Evolutionary conservation across 345 rosid species (phyloP), one percentile per base, ranked within the genome.

Genomic region (Gossypium bickii): DNA sequence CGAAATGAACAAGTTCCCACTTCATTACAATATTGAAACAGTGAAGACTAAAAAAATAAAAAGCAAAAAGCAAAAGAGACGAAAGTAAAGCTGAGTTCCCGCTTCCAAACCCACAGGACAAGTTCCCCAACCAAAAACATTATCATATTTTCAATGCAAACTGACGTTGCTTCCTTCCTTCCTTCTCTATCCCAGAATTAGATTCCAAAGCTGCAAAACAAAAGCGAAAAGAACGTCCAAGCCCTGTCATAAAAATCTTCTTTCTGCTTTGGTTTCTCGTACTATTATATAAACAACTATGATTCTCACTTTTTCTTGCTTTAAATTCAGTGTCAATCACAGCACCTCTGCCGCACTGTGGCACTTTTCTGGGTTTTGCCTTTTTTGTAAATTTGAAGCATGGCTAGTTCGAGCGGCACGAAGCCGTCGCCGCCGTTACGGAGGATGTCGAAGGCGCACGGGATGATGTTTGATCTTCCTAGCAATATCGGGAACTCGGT

Each of bases 321-420:
- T 27, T 69, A 69, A 69, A 51, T 29, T 51, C 60, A 51, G 60
- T 69, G 12, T 69, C 24, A 9, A 27, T 9, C 60, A 17, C 2
- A 16, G 5, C 59, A 67, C 8, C 9, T 67, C 12, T 47, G 11
- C 57, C 12, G 11, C 57, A 49, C 17, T 68, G 71, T 68, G 55
- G n/a, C 55, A 24, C 47, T 22, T 58, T 9, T 43, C 6, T 64
- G 1, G 15, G 8, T 48, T 15, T 38, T 25, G 16, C 12, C 12
- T 44, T 44, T 18, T 48, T 11, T 16, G 20, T 48, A 3, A 24
- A 48, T 24, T 25, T 25, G 44, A 68, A 49, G 44, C 76, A 92
- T 93, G 98, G 98, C 98, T 49, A 92, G 93, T 76, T 79, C 92
- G 7, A 96, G 98, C 78, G 88, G 97, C 69, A 87, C 89, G 29